Base-by-base conservation (phyloP, 768 basidiomycete genomes). In the Macrolepiota albuminosa region DNA sequence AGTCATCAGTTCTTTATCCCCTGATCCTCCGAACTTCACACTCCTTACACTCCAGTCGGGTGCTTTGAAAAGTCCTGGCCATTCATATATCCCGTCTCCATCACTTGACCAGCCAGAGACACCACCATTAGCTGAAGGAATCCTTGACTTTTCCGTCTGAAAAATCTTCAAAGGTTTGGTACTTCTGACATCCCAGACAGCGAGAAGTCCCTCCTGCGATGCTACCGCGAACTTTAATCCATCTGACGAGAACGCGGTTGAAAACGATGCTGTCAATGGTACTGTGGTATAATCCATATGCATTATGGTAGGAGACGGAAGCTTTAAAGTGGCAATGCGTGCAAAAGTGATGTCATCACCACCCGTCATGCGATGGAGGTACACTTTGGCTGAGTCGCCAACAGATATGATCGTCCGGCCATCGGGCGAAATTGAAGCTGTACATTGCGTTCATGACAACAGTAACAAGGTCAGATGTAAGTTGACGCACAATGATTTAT, bases 341-440 rank as follows among this genome's bases (percentile, higher is more conserved):
- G 81, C 70, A 64, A 93, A 91, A 3, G 82, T 75, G 63, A 89
- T 76, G 31, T 70, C 74, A 14, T 81, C 73, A 33, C 88, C 86
- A 43, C 88, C 88, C 2, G 84, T 81, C 61, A 95, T 80, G 56
- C 86, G 84, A 67, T 94, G 90, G 14, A 98, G 81, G 69, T 86
- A 89, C 11, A 95, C 86, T 59, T 92, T 87, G 47, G 87, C 84
- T 10, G 93, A 94, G 70, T 98, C 95, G 26, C 95, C 95, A 0
- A 95, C 95, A 3, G 89, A 93, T 1, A 97, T 83, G 14, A 98
- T 80, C 0, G 88, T 93, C 48, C 84, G 83, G 1, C 93, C 89
- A 67, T 96, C 92, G 0, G 93, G 93, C 0, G 93, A 94, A 65
- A 98, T 83, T 9, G 94, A 94, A 4, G 91, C 93, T 95, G 65